These are phyloP conservation scores for Phytophthora idaei DNA, from an alignment of 352 stramenopile species.

Conservation along the genomic window DNA sequence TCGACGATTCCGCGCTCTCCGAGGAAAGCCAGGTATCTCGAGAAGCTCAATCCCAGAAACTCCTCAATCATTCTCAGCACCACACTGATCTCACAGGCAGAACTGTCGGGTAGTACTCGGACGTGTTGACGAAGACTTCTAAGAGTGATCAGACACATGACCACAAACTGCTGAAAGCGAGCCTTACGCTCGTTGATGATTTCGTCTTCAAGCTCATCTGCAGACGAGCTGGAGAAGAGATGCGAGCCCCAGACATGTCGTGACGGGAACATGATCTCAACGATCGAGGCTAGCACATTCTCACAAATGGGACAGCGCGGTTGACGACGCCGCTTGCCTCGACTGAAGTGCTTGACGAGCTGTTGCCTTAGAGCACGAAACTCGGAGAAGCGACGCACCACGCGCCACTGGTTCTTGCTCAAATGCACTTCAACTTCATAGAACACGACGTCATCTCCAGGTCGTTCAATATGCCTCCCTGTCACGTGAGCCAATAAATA, in stretches of 20 bases:
- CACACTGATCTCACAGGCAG: conserved; percentile 59
- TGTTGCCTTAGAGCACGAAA: conserved; percentile 60
- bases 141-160: conserved; percentile 53
- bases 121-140: conserved; percentile 71
- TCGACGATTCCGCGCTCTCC: conserved; percentile 65
- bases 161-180: conserved; percentile 63
- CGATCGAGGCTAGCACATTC: conserved; percentile 64
- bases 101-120: conserved; percentile 50
- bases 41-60: conserved; percentile 75
- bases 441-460: conserved; percentile 59
- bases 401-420: conserved; percentile 63
- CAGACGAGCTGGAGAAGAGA: conserved; percentile 28
- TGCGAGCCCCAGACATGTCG: conserved; percentile 44
- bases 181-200: conserved; percentile 58
- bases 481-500: conserved; percentile 62
- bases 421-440: conserved; percentile 76
- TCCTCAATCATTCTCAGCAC: conserved; percentile 66
- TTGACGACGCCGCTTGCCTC: conserved; percentile 32
- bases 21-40: conserved; percentile 66
- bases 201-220: conserved; percentile 17
- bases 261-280: conserved; percentile 57
- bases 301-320: conserved; percentile 61
- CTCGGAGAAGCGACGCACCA: conserved; percentile 76
- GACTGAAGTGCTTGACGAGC: conserved; percentile 68
- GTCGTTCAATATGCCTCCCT: conserved; percentile 47